Conservation (phyloP, 129 eudicot genomes). For the Escallonia herrerae region DNA sequence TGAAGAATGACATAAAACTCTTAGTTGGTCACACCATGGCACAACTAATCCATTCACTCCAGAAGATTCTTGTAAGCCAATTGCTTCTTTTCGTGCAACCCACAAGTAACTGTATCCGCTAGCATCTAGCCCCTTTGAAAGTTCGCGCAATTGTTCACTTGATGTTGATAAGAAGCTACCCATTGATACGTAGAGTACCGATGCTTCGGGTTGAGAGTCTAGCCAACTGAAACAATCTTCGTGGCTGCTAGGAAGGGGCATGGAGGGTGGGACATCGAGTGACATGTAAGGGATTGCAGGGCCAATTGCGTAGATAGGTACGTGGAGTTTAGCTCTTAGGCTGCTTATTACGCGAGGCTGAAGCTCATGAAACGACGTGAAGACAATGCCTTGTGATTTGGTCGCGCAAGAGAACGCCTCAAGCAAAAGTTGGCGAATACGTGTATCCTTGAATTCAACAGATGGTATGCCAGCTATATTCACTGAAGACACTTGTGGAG, state of each 20-base stretch:
- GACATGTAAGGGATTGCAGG: neutral
- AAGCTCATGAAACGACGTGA: neutral
- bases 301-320: neutral
- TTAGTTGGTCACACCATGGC: constrained; percentile 8
- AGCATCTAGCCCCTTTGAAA: constrained; percentile 9
- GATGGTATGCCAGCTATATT: neutral
- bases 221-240: constrained; percentile 8
- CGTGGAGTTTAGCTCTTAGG: neutral
- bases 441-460: neutral
- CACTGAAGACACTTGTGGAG: neutral
- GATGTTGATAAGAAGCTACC: constrained; percentile 28
- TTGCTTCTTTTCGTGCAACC: constrained; percentile 10
- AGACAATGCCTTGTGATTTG: neutral
- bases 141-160: constrained; percentile 17
- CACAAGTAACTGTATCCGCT: constrained; percentile 24
- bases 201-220: constrained; percentile 19
- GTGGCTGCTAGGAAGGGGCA: neutral
- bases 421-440: neutral
- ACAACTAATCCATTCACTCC: constrained; percentile 15
- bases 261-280: neutral
- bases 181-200: constrained; percentile 23
- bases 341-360: neutral
- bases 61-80: neutral
- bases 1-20: neutral
- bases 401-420: neutral